phyloP scores from a whole-genome alignment of 2,329 filamentous ascomycete genomes.

The Dothideomycetes sp. region DNA sequence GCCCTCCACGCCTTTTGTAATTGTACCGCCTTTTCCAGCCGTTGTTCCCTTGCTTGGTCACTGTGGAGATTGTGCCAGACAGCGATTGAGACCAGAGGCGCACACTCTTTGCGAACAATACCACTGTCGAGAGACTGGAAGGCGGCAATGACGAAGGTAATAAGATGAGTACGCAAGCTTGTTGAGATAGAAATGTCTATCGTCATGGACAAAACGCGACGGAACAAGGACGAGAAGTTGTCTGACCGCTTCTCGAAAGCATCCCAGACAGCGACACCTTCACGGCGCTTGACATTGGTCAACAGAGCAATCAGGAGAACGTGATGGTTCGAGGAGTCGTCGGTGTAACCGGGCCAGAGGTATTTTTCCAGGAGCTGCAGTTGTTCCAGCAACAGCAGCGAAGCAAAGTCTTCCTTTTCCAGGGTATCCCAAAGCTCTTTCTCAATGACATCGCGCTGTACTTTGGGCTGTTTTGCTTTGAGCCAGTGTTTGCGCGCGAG shows the following conservation, averaged over 20 bases:
- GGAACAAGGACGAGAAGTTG: slow-evolving; percentile 83
- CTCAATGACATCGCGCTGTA: slow-evolving; percentile 74
- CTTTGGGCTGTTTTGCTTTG: slow-evolving; percentile 51
- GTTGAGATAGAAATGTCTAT: slow-evolving; percentile 44
- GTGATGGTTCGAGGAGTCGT: slow-evolving; percentile 85
- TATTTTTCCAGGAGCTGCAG: slow-evolving; percentile 88
- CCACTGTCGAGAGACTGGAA: slow-evolving; percentile 89
- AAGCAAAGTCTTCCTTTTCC: slow-evolving; percentile 70
- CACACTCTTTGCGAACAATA: slow-evolving; percentile 90
- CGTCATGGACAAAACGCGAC: slow-evolving; percentile 77
- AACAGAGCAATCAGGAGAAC: slow-evolving; percentile 79
- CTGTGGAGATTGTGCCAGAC: slow-evolving; percentile 90
- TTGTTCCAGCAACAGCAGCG: slow-evolving; percentile 76
- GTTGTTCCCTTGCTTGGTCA: slow-evolving; percentile 62
- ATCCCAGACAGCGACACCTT: slow-evolving; percentile 75
- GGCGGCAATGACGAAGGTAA: slow-evolving; percentile 80
- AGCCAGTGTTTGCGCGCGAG: slow-evolving; percentile 83
- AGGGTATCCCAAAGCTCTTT: slow-evolving; percentile 80
- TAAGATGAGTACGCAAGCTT: slow-evolving; percentile 60
- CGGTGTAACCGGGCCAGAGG: slow-evolving; percentile 86
- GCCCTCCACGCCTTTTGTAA: slow-evolving; percentile 87
- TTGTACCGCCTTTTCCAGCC: slow-evolving; percentile 63
- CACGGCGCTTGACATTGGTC: slow-evolving; percentile 77
- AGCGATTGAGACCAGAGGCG: slow-evolving; percentile 84
- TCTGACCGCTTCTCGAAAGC: slow-evolving; percentile 70